Evolutionary conservation across 495 filamentous ascomycete genomes (phyloP), one percentile per base, ranked within the genome.

Genomic region (Entonaema liquescens): DNA sequence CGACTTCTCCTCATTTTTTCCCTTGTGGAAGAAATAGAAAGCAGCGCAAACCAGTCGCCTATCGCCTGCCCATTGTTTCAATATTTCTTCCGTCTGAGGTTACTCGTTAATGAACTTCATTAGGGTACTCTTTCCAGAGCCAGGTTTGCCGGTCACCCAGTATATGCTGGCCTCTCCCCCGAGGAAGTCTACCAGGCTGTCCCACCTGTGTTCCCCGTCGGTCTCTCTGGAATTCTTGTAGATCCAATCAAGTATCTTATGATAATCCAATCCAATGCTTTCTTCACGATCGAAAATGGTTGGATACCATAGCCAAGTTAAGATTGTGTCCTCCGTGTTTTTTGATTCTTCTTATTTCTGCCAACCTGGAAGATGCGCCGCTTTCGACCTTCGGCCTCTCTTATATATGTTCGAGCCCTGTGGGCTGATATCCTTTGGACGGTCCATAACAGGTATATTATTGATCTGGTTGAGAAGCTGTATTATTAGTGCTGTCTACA

Each of bases 51-150:
- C 23, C 1, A 76, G 33, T 2, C 13, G 6, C 3, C n/a, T 19
- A 12, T 21, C 13, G 1, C 53, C 62, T 11, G 78, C 67, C 78
- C 79, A 79, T 0, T 40, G 1, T 11, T 62, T 21, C 2, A 80
- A 60, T 1, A 36, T 31, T 23, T 65, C 12, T 19, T 23, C 13
- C 11, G 78, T 79, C 42, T 35, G 40, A 1, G 21, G n/a, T 26
- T 79, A 21, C 12, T 74, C 70, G 13, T 68, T 64, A 1, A 82
- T 31, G 59, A 77, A 82, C 35, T 76, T 78, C 80, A 81, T 79
- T 49, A 83, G 62, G 1, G 80, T 82, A 2, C 74, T 78, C 57
- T 83, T 83, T 3, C 80, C 80, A 11, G 77, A 81, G 3, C 77
- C 80, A 1, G 77, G 64, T 64, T 80, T 80, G 5, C 81, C 81